Evolutionary conservation across 371 early-diverging fungal genomes (phyloP).

Genomic region (Umbelopsis sp.): DNA sequence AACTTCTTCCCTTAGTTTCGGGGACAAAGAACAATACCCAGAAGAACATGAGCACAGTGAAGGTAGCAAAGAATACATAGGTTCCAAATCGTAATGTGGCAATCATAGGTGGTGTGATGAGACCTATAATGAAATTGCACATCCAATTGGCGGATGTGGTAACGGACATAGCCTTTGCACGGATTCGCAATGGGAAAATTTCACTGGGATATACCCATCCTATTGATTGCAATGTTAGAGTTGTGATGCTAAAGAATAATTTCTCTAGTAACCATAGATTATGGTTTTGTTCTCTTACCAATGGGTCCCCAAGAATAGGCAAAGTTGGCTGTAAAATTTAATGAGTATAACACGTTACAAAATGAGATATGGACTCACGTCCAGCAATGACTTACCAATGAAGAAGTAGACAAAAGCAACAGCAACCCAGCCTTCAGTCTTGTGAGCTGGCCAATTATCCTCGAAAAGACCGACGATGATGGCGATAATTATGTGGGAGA

Average conservation of each 20-base stretch:
- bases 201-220: conserved; percentile 93
- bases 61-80: conserved; percentile 60
- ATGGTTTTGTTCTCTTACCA: conserved; percentile 26
- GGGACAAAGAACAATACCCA: conserved; percentile 44
- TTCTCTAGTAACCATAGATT: too few species aligned
- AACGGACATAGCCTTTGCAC: conserved; percentile 82
- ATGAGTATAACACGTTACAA: background rate
- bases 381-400: conserved; percentile 29
- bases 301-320: conserved; percentile 86
- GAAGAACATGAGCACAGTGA: conserved; percentile 37
- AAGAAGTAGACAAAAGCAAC: conserved; percentile 64
- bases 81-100: conserved; percentile 62
- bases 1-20: conserved; percentile 51
- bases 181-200: conserved; percentile 74
- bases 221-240: background rate
- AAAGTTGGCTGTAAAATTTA: conserved; percentile 48
- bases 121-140: conserved; percentile 73
- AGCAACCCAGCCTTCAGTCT: conserved; percentile 41
- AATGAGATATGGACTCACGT: background rate
- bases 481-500: conserved; percentile 50
- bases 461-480: conserved; percentile 40
- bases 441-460: conserved; percentile 41
- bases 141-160: conserved; percentile 93
- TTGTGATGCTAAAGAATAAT: too few species aligned
- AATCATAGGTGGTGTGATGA: conserved; percentile 64